phyloP scores from a whole-genome alignment of 176 grass and related monocot species.

The Oryza punctata region DNA sequence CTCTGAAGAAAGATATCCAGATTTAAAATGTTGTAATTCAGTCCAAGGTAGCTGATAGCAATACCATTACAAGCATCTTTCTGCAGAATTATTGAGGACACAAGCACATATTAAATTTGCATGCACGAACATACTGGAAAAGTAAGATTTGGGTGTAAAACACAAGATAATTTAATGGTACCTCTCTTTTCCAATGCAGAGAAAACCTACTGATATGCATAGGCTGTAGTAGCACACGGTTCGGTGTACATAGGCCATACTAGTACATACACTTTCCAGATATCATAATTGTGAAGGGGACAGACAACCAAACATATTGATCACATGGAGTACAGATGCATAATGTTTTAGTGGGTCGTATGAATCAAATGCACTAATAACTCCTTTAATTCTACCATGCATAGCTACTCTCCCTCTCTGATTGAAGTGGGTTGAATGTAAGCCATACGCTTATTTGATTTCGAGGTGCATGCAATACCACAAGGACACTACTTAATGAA shows the following conservation, averaged over 20 bases:
- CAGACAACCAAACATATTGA: constrained; percentile 8
- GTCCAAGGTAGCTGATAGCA: background rate
- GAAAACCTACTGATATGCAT: background rate
- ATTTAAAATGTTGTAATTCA: background rate
- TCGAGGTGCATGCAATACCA: constrained; percentile 12
- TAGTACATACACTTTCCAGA: constrained; percentile 2
- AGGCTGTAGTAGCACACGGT: background rate
- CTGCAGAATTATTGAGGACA: background rate
- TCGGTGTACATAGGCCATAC: background rate
- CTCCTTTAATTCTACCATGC: background rate
- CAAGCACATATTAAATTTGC: background rate
- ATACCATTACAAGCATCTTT: background rate
- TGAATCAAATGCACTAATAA: background rate
- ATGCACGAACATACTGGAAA: background rate
- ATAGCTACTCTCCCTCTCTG: background rate
- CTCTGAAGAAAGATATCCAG: background rate
- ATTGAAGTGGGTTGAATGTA: background rate
- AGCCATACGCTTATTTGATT: background rate
- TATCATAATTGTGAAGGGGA: constrained; percentile 13
- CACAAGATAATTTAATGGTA: background rate
- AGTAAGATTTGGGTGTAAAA: background rate
- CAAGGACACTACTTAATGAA: background rate
- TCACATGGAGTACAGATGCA: background rate
- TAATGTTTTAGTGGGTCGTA: background rate
- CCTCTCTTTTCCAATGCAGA: background rate